Conservation (phyloP, 176 grass and related monocot genomes). For the Metroxylon sagu region DNA sequence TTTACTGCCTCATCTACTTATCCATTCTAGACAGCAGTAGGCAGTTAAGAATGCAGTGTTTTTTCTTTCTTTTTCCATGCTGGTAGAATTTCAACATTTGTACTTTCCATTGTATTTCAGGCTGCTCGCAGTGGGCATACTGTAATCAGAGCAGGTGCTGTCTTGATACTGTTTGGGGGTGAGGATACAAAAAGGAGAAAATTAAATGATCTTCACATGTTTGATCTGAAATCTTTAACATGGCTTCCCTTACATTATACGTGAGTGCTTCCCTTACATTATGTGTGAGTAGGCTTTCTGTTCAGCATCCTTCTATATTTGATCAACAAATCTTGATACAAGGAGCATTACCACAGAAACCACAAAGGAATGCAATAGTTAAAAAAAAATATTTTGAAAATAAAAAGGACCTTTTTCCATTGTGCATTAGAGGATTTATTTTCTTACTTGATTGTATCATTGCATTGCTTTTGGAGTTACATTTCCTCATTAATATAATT, state of each 20-base stretch:
- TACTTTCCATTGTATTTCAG: slow-evolving; percentile 28
- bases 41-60: no score
- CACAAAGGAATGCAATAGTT: no score
- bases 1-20: no score
- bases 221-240: slow-evolving; percentile 85
- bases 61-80: no score
- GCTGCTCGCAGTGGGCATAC: slow-evolving; percentile 83
- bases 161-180: slow-evolving; percentile 87
- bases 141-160: slow-evolving; percentile 71
- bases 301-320: not conserved
- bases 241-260: slow-evolving; percentile 99
- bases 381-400: no score
- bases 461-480: not conserved
- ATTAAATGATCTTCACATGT: slow-evolving; percentile 96
- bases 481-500: no score
- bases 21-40: no score
- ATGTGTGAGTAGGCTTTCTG: slow-evolving; percentile 58
- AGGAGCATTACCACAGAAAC: no score
- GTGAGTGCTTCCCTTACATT: slow-evolving; percentile 89
- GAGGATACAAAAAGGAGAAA: slow-evolving; percentile 86
- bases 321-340: no score
- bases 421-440: not conserved
- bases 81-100: no score
- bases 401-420: not conserved
- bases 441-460: not conserved